These are phyloP conservation scores for Trichosporon faecale DNA, from an alignment of 1,284 basidiomycete genomes.

Conservation along the genomic window DNA sequence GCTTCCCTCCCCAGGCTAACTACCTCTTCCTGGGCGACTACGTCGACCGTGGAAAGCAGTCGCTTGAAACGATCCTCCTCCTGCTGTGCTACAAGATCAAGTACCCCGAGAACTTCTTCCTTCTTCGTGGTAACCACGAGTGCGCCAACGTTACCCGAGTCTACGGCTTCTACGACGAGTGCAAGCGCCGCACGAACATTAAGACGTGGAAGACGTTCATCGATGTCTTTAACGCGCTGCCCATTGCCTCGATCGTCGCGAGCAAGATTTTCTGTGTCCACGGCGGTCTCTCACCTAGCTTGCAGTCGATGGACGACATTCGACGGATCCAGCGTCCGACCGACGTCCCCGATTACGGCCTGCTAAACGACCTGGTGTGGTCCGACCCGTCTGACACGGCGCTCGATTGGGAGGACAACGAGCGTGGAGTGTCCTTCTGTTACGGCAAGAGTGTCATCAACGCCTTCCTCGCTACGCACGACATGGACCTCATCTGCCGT, in stretches of 20 bases:
- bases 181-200: slow-evolving; percentile 98
- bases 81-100: slow-evolving; percentile 99
- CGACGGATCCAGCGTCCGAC: slow-evolving; percentile 96
- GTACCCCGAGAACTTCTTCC: slow-evolving; percentile 99
- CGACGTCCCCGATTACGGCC: slow-evolving; percentile 99
- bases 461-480: slow-evolving; percentile 72
- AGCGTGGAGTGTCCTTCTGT: slow-evolving; percentile 98
- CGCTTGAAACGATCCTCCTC: slow-evolving; percentile 93
- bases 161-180: slow-evolving; percentile 99
- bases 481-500: slow-evolving; percentile 99
- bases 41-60: slow-evolving; percentile 98
- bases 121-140: slow-evolving; percentile 97
- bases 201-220: slow-evolving; percentile 99
- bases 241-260: slow-evolving; percentile 97
- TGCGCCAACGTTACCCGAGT: slow-evolving; percentile 99
- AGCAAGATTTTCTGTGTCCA: slow-evolving; percentile 99
- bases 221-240: slow-evolving; percentile 98
- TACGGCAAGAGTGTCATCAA: slow-evolving; percentile 98
- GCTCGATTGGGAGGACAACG: slow-evolving; percentile 99
- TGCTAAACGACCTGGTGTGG: slow-evolving; percentile 97
- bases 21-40: slow-evolving; percentile 99
- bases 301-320: slow-evolving; percentile 99
- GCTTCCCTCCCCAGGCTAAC: slow-evolving; percentile 94
- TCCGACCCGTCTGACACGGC: slow-evolving; percentile 98
- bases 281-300: slow-evolving; percentile 94